phyloP scores from a whole-genome alignment of 1,139 yeast species.

The Yamadazyma songkhlaensis region DNA sequence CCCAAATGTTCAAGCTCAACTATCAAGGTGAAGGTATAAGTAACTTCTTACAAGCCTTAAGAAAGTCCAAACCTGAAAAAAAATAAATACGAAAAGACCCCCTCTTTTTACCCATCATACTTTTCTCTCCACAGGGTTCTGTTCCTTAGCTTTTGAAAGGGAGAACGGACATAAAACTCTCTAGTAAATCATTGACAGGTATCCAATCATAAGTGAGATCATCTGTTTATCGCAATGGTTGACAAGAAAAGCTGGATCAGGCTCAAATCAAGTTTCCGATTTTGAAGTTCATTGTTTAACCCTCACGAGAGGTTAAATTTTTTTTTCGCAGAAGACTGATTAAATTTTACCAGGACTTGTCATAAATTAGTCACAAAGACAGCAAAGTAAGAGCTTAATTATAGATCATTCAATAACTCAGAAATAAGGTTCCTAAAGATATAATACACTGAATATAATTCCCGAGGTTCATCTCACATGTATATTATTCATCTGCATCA shows the following conservation, averaged over 20 bases:
- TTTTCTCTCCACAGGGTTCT: no score
- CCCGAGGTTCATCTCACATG: no score
- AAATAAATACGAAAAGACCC: neutral
- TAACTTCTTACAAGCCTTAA: slow-evolving; percentile 50
- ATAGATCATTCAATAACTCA: no score
- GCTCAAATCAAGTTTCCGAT: neutral
- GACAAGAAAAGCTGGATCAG: no score
- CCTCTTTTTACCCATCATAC: neutral
- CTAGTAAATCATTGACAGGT: no score
- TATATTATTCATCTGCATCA: no score
- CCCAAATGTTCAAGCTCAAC: slow-evolving; percentile 49
- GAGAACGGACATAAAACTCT: neutral
- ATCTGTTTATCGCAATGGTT: no score
- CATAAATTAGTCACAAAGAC: no score
- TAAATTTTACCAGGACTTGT: neutral
- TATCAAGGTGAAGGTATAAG: slow-evolving; percentile 61
- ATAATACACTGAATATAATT: no score
- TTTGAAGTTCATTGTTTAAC: slow-evolving; percentile 1
- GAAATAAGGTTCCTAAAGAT: no score
- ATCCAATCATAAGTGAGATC: no score
- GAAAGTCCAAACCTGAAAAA: slow-evolving; percentile 14
- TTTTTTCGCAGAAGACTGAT: slow-evolving; percentile 5
- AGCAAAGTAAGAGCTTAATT: no score
- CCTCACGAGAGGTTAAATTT: slow-evolving; percentile 7
- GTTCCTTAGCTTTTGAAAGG: neutral